Base-by-base conservation (phyloP, 148 eudicot species). In the Polygonum aviculare region DNA sequence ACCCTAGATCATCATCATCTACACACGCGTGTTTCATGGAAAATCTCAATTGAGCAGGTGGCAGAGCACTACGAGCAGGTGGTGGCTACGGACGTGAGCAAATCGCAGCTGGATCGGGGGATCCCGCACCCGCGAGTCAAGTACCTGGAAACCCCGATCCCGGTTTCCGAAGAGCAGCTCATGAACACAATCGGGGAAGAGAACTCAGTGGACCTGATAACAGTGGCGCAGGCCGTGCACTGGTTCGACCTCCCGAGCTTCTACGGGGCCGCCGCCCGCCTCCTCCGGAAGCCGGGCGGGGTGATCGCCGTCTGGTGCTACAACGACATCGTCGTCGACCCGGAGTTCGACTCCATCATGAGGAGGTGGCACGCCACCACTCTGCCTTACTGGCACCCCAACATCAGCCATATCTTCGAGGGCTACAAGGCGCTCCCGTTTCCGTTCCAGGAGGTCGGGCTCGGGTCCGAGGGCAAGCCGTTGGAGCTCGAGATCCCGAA, bases 221-320 rank as follows among this genome's bases (percentile, higher is more conserved):
- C 87, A 0, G 84, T 86, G 7, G 87, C 89, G 26, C 76, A 77
- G 78, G 87, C 89, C 7, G 79, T 86, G 21, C 87, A 88, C 82
- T 88, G 87, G 86, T 88, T 86, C 74, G 85, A 88, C 79, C 86
- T 80, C 12, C 80, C 79, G 9, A 79, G 65, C 7, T 84, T 88
- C 69, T 88, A 88, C 83, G 54, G 73, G 0, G 33, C 39, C 0
- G 84, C 72, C 4, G 72, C n/a, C 55, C 79, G 80, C 39, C 40
- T 88, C 7, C 80, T 88, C 10, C 78, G 57, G 50, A 86, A 84
- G 69, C 86, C 87, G 1, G 81, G 80, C 5, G 91, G 91, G 16
- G 19, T 86, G 18, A 36, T 88, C 7, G 91, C 89, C 0, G 86
- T 82, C 7, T 88, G 89, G 91, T 77, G 87, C 71, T 88, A 88